phyloP scores from a whole-genome alignment of 768 basidiomycete genomes.

The Hericium rajendrae region DNA sequence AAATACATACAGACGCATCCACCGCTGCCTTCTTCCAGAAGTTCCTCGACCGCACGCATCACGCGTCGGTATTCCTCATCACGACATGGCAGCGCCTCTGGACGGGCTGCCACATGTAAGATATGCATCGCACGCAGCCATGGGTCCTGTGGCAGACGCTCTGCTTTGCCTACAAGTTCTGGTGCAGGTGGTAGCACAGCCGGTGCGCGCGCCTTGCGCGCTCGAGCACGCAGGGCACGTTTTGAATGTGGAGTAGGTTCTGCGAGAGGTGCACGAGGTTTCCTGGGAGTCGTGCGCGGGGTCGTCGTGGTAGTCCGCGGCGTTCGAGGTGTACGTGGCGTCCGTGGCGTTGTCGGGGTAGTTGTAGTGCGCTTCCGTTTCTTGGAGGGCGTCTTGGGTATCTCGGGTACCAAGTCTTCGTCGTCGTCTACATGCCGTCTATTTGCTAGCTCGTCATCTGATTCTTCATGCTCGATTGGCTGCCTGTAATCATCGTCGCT shows the following conservation, averaged over 20 bases:
- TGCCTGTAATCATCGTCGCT: slow-evolving; percentile 11
- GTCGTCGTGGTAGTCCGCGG: slow-evolving; percentile 7
- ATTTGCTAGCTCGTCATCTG: slow-evolving; percentile 25
- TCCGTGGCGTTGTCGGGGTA: slow-evolving; percentile 6
- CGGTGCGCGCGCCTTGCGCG: slow-evolving; percentile 3
- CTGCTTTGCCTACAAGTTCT: slow-evolving; percentile 29
- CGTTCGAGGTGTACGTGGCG: slow-evolving; percentile 16
- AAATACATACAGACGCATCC: slow-evolving; percentile 82
- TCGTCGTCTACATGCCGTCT: slow-evolving; percentile 14
- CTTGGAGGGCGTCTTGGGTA: slow-evolving; percentile 43
- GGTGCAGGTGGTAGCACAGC: slow-evolving; percentile 25
- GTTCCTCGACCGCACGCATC: slow-evolving; percentile 65
- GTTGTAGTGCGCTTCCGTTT: slow-evolving; percentile 36
- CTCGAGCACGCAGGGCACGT: slow-evolving; percentile 10
- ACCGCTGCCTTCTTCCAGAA: slow-evolving; percentile 87
- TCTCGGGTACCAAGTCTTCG: slow-evolving; percentile 14
- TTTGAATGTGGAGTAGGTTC: slow-evolving; percentile 23
- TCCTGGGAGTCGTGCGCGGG: slow-evolving; percentile 11
- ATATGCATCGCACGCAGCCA: slow-evolving; percentile 86
- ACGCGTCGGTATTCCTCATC: slow-evolving; percentile 78
- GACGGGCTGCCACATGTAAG: slow-evolving; percentile 87
- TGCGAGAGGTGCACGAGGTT: slow-evolving; percentile 18
- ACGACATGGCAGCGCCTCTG: slow-evolving; percentile 82
- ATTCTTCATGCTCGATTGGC: slow-evolving; percentile 22
- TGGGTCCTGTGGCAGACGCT: slow-evolving; percentile 46